phyloP scores from a whole-genome alignment of 176 grass and related monocot species.

The Bolboschoenus planiculmis region DNA sequence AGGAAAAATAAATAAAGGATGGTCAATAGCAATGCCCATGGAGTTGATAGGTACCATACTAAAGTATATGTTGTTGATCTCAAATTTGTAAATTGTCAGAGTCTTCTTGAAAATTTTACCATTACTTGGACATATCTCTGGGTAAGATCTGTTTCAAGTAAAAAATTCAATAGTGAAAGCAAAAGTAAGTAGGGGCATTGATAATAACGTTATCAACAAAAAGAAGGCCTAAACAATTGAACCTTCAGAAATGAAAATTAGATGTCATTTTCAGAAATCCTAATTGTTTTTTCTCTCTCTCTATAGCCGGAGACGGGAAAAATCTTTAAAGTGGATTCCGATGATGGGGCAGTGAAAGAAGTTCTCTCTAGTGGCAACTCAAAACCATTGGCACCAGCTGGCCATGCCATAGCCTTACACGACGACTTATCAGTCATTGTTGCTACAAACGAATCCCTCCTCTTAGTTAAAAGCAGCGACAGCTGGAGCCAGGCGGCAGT shows the following conservation, averaged over 20 bases:
- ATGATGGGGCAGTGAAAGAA: conserved; percentile 35
- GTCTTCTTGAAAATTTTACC: not conserved
- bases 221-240: not conserved
- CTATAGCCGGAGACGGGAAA: conserved; percentile 32
- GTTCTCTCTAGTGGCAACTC: conserved; percentile 20
- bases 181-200: not conserved
- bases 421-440: conserved; percentile 42
- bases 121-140: not conserved
- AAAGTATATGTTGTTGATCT: not conserved
- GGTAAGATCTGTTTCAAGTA: not conserved
- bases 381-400: conserved; percentile 16
- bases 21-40: not conserved
- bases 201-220: not conserved
- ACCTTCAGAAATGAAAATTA: not conserved
- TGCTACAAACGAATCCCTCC: conserved; percentile 22
- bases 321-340: conserved; percentile 62
- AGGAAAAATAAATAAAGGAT: not conserved
- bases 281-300: not conserved
- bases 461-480: conserved; percentile 47
- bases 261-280: not conserved
- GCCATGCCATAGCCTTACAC: conserved; percentile 37
- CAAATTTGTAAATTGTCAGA: not conserved
- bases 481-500: conserved; percentile 51
- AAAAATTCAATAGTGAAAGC: not conserved
- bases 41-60: not conserved